These are phyloP conservation scores for Wickerhamomyces sydowiorum DNA, from an alignment of 805 yeast genomes.

Conservation along the genomic window DNA sequence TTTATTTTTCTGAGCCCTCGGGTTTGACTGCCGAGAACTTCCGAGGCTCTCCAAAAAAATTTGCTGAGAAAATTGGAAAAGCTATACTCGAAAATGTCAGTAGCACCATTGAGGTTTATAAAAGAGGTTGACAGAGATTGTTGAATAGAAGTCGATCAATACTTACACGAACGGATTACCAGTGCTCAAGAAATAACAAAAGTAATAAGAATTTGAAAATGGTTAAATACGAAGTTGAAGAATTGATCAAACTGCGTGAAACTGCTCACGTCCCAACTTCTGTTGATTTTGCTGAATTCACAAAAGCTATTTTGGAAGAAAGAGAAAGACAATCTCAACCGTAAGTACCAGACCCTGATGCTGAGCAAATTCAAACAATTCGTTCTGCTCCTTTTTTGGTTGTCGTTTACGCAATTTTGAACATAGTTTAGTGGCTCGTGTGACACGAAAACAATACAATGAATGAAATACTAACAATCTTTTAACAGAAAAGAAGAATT, in stretches of 20 bases:
- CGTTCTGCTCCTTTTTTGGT: no score
- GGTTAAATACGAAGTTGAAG: slow-evolving; percentile 66
- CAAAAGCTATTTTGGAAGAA: slow-evolving; percentile 60
- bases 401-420: no score
- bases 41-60: neutral
- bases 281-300: slow-evolving; percentile 59
- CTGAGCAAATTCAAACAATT: no score
- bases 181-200: neutral
- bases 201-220: slow-evolving; percentile 22
- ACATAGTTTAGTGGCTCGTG: neutral
- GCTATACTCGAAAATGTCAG: no score
- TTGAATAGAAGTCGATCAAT: neutral
- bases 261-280: slow-evolving; percentile 56
- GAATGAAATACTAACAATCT: neutral
- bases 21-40: no score
- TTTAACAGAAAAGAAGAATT: slow-evolving; percentile 25
- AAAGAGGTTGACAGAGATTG: neutral
- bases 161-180: neutral
- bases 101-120: no score
- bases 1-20: neutral
- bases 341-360: slow-evolving; percentile 12
- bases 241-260: slow-evolving; percentile 52
- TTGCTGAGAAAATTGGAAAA: neutral
- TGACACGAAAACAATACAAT: neutral
- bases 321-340: slow-evolving; percentile 36